phyloP scores from a whole-genome alignment of 306 rosid species.

The Gastrolobium villosum region DNA sequence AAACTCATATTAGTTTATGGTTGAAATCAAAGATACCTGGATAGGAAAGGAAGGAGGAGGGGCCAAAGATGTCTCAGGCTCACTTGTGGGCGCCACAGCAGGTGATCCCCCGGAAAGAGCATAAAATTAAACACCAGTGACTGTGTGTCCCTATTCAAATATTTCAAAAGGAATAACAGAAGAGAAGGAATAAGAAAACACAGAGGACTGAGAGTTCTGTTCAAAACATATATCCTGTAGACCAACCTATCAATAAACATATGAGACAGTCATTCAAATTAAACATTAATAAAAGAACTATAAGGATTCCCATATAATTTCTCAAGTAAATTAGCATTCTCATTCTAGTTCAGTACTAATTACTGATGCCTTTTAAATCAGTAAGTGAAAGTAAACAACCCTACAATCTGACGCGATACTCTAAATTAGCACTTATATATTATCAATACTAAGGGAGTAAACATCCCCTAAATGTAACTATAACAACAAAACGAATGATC shows the following conservation, averaged over 20 bases:
- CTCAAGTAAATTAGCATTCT: slow-evolving; percentile 5
- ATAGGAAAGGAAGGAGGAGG: slow-evolving; percentile 70
- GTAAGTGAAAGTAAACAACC: not conserved
- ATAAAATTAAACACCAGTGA: slow-evolving; percentile 42
- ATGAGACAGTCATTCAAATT: not conserved
- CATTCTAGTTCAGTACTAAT: slow-evolving; percentile 4
- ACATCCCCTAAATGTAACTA: not conserved
- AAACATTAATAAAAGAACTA: not conserved
- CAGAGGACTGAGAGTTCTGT: not conserved
- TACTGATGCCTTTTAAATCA: not conserved
- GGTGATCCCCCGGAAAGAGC: slow-evolving; percentile 75
- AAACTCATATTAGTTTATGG: slow-evolving; percentile 95
- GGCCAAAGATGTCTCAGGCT: slow-evolving; percentile 68
- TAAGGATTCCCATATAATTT: not conserved
- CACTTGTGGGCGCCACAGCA: slow-evolving; percentile 62
- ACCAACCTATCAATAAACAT: not conserved
- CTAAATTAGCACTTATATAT: not conserved
- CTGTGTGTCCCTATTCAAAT: slow-evolving; percentile 39
- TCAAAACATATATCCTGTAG: slow-evolving; percentile 10
- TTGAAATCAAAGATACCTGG: slow-evolving; percentile 98
- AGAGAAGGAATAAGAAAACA: not conserved
- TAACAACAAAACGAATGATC: not conserved
- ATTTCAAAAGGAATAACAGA: slow-evolving; percentile 14
- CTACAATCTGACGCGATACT: slow-evolving; percentile 11
- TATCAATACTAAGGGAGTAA: not conserved